Evolutionary conservation across 352 stramenopile genomes (phyloP).

Genomic region (Phytophthora sansomeana): DNA sequence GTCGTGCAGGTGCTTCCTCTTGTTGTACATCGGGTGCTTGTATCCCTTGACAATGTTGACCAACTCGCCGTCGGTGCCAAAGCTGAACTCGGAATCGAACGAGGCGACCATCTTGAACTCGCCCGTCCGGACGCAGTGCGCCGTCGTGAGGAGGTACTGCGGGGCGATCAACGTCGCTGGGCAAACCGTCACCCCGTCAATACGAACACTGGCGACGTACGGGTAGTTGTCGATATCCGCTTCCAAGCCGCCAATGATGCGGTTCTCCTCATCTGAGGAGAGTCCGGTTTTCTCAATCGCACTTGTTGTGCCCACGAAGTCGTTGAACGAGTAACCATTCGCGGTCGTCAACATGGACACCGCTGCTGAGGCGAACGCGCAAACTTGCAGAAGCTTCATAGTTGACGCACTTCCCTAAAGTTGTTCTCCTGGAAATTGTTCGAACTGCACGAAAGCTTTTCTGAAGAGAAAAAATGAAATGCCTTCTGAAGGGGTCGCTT

Average conservation of each 20-base stretch:
- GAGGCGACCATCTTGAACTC: conserved; percentile 35
- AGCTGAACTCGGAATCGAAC: conserved; percentile 32
- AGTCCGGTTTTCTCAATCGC: conserved; percentile 24
- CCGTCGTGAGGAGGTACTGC: conserved; percentile 74
- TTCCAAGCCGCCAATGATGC: conserved; percentile 27
- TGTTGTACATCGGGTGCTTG: conserved; percentile 39
- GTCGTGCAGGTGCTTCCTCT: conserved; percentile 44
- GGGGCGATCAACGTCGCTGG: conserved; percentile 65
- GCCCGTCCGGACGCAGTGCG: conserved; percentile 67
- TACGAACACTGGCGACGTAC: conserved; percentile 68
- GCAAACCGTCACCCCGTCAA: conserved; percentile 59
- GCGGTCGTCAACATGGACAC: conserved; percentile 9
- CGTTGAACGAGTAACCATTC: conserved; percentile 26
- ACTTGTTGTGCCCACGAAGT: conserved; percentile 5
- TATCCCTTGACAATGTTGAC: conserved; percentile 35
- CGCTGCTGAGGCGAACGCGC: conserved; percentile 9
- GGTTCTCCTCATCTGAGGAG: conserved; percentile 35
- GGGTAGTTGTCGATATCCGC: conserved; percentile 43
- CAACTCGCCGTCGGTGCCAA: conserved; percentile 29
- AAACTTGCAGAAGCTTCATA: conserved; percentile 35
- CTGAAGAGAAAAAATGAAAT: conserved; percentile 11
- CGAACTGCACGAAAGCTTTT: conserved; percentile 3
- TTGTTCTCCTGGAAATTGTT: neutral
- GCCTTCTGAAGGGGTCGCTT: neutral
- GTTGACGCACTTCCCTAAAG: neutral